These are phyloP conservation scores for Penicillium glabrum DNA, from an alignment of 2,329 filamentous ascomycete species.

Conservation along the genomic window DNA sequence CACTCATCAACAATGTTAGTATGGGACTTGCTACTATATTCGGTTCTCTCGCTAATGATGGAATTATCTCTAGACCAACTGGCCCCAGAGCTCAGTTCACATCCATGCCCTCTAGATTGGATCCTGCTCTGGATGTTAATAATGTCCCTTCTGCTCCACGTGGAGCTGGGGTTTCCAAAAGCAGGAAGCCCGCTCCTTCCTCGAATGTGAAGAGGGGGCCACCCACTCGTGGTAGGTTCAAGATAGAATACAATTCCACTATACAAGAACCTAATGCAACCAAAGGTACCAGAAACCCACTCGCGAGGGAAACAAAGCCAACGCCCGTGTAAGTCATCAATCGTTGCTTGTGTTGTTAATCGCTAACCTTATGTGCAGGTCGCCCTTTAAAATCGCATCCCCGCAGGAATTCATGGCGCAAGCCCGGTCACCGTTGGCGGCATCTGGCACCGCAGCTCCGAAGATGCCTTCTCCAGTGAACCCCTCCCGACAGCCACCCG, in stretches of 20 bases:
- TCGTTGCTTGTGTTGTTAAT: background rate
- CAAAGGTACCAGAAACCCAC: background rate
- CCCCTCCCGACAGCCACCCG: too few relatives aligned
- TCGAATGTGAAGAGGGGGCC: background rate
- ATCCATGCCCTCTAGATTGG: background rate
- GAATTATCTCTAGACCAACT: slow-evolving; percentile 16
- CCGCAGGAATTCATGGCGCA: background rate
- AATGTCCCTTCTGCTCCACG: background rate
- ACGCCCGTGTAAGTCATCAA: background rate
- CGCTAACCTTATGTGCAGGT: background rate
- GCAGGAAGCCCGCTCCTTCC: background rate
- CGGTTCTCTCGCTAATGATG: background rate
- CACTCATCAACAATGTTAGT: slow-evolving; percentile 19
- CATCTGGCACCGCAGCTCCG: too few relatives aligned
- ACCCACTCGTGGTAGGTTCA: background rate
- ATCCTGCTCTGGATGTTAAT: background rate
- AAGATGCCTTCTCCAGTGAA: too few relatives aligned
- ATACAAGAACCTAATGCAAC: background rate
- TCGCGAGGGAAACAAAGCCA: background rate
- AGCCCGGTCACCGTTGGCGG: background rate
- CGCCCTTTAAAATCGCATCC: background rate
- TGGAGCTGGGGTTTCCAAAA: background rate
- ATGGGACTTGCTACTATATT: background rate
- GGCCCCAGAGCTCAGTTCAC: background rate
- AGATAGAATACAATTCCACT: background rate